Evolutionary conservation across 2,329 filamentous ascomycete genomes (phyloP), one percentile per base, ranked within the genome.

Genomic region (Penicillium hesseltinei): DNA sequence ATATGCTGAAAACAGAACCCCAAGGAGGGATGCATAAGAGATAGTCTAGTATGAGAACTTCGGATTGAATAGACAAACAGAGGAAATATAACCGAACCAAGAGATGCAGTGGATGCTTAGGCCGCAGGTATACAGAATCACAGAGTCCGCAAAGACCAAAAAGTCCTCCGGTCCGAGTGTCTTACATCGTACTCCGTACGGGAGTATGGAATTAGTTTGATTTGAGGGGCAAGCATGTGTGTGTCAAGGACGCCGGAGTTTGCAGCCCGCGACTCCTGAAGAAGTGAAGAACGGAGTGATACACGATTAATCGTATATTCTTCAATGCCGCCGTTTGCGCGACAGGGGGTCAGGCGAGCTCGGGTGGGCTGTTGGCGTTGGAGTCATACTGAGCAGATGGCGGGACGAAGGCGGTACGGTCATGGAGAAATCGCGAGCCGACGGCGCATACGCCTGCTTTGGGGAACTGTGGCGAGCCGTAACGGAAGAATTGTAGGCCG

Each of bases 311-410:
- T 21, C 10, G 9, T n/a, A 31, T 9, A 33, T 36, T 52, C 11
- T 4, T 62, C 40, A 65, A 5, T 57, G 19, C 21, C 54, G 54
- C 29, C 42, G 17, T 49, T 59, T 66, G 10, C 58, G 59, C 31
- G 38, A 39, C 4, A 48, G n/a, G 3, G 42, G 10, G 6, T 67
- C 63, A 56, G 62, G 54, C 23, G 60, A 67, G 46, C 27, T 59
- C 55, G 61, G 54, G 9, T 63, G 42, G 10, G 58, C 25, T 7
- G 56, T 59, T 15, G 61, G 59, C 9, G 65, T 61, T 13, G 62
- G 62, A 9, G 65, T 67, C 65, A 67, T 67, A 29, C 55, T 65
- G n/a, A 67, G 63, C n/a, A 60, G 29, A 44, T 66, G 64, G 35
- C 59, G 64, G 29, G 65, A 66, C 0, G 64, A 64, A 3, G 63